phyloP scores from a whole-genome alignment of 805 yeast genomes.

The Lachancea quebecensis region DNA sequence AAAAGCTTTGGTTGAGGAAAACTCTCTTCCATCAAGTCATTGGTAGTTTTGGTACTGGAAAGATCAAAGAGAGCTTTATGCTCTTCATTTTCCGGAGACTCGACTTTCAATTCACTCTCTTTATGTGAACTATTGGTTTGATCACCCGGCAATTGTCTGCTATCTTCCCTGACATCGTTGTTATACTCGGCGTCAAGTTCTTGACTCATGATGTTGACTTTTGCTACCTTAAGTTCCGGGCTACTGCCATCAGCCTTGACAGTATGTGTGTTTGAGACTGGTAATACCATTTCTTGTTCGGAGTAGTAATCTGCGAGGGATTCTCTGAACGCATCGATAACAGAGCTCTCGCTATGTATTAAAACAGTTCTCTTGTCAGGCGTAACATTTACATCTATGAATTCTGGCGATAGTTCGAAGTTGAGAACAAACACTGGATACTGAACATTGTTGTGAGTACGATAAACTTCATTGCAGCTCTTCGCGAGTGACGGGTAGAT shows the following conservation, averaged over 20 bases:
- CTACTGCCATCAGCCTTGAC: not conserved
- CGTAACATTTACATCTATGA: constrained; percentile 79
- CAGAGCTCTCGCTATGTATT: constrained; percentile 55
- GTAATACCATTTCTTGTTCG: constrained; percentile 29
- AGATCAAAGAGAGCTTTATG: no score
- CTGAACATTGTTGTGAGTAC: constrained; percentile 63
- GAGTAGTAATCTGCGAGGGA: constrained; percentile 44
- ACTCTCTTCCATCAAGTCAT: no score
- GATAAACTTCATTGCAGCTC: constrained; percentile 67
- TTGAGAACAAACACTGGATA: constrained; percentile 64
- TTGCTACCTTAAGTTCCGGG: not conserved
- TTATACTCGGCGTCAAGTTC: not conserved
- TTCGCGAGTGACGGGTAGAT: constrained; percentile 46
- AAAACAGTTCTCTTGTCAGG: constrained; percentile 81
- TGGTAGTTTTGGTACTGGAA: no score
- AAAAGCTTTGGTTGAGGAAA: no score
- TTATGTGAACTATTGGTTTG: not conserved
- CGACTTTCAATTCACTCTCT: no score
- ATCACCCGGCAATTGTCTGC: no score
- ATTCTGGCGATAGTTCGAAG: constrained; percentile 43
- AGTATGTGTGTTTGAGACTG: constrained; percentile 12
- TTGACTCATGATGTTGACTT: not conserved
- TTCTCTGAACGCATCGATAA: constrained; percentile 51
- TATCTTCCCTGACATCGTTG: not conserved
- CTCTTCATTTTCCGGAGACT: no score